A percentile compares a stretch with the other conserved stretches of the same genome.
These are phyloP conservation scores for Daldinia childiae DNA, from an alignment of 495 filamentous ascomycete genomes.

Conservation along the genomic window DNA sequence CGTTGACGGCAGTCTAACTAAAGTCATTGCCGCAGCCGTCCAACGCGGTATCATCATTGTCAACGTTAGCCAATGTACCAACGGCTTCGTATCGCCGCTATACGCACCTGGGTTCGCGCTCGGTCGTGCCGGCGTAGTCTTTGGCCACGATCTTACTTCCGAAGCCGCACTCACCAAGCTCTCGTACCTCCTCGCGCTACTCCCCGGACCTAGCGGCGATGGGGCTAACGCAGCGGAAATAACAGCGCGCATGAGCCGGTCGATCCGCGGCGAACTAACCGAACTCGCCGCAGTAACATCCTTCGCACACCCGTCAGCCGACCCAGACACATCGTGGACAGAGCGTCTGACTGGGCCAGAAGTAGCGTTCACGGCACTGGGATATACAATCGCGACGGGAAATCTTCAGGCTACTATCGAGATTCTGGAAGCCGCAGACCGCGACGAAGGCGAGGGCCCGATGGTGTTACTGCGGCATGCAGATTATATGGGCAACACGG, in stretches of 20 bases:
- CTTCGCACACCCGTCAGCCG: conserved; percentile 78
- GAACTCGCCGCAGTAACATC: conserved; percentile 64
- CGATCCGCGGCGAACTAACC: conserved; percentile 87
- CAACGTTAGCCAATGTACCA: conserved; percentile 92
- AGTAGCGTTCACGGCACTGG: conserved; percentile 73
- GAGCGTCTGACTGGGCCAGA: conserved; percentile 58
- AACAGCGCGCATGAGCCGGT: conserved; percentile 73
- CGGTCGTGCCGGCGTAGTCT: conserved; percentile 88
- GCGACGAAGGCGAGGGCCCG: conserved; percentile 45
- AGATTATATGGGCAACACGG: conserved; percentile 94
- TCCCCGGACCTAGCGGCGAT: conserved; percentile 29
- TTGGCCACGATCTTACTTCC: conserved; percentile 91
- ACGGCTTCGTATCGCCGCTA: conserved; percentile 86
- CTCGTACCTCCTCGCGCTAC: conserved; percentile 81
- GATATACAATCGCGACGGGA: conserved; percentile 81
- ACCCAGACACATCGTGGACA: conserved; percentile 42
- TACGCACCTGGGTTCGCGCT: conserved; percentile 92
- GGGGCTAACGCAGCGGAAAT: conserved; percentile 70
- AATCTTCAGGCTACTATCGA: conserved; percentile 70
- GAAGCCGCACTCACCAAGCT: conserved; percentile 96
- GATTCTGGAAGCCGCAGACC: conserved; percentile 65
- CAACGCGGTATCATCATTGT: conserved; percentile 86
- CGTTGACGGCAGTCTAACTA: conserved; percentile 82
- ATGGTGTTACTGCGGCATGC: conserved; percentile 75
- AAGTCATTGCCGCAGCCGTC: conserved; percentile 80